Evolutionary conservation across 73 alveolate species (phyloP), one percentile per base, ranked within the genome.

Genomic region (Blepharisma stoltei): DNA sequence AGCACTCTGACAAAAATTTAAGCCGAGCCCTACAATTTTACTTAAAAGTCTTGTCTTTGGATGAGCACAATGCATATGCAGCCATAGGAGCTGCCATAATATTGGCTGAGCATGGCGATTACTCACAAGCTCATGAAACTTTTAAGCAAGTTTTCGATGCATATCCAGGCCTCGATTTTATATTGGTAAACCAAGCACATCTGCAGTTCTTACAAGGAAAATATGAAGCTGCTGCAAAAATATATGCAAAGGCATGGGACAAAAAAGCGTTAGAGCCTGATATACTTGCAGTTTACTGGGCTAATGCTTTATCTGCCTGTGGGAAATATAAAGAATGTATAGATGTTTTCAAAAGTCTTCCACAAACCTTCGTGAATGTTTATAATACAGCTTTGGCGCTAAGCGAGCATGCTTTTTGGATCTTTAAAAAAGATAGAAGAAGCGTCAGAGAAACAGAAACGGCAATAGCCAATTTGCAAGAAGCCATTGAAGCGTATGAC

Each of bases 11-110:
- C 6, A 70, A 71, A 55, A 86, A 55, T 6, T 67, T 86, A 7
- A 54, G 60, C 67, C 54, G 54, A 14, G 87, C 94, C 27, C 41
- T 83, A 66, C 81, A 81, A 21, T 55, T 54, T 32, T 86, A 80
- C 68, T 71, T 86, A 47, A 69, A 67, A 47, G 94, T 84, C 6
- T 67, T 86, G 38, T 87, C 77, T 45, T 6, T 27, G 6, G 94
- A 86, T 66, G 94, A 86, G 48, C 60, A 76, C 8, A 86, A 86
- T 68, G 23, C 54, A 5, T 86, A 52, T 82, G 94, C 94, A n/a
- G 88, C 90, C 4, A 50, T 86, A 6, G 89, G 94, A 6, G 71
- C 77, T 9, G 94, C 90, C 0, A 82, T 81, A 45, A 77, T 86
- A 1, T 48, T 86, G 11, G 89, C 83, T 41, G 90, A 86, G 78